Percentiles rank a stretch among this genome's conserved stretches.
These are phyloP conservation scores for Rhodomyrtus psidioides DNA, from an alignment of 441 rosid species.

Conservation along the genomic window DNA sequence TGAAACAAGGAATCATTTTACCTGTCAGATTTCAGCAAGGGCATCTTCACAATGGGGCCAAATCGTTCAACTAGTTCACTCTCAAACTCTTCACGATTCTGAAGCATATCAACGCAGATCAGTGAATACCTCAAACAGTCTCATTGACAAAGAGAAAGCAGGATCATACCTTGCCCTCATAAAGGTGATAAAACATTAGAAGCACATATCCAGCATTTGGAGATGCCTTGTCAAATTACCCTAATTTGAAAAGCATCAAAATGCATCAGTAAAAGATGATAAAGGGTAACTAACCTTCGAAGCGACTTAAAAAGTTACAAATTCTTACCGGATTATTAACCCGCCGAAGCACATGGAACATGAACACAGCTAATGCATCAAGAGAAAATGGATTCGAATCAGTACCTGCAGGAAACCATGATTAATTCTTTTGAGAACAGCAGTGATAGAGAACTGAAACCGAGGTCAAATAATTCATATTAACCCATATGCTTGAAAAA, in stretches of 20 bases:
- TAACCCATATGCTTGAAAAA: not conserved
- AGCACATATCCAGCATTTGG: constrained; percentile 92
- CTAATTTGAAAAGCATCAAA: constrained; percentile 30
- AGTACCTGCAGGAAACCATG: constrained; percentile 43
- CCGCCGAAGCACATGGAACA: constrained; percentile 85
- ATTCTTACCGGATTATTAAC: constrained; percentile 74
- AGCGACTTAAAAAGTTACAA: not conserved
- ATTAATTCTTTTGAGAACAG: not conserved
- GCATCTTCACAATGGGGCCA: constrained; percentile 86
- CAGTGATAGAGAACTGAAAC: not conserved
- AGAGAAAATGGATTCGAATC: constrained; percentile 85
- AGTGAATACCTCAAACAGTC: not conserved
- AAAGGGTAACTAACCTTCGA: not conserved
- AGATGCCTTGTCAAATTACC: constrained; percentile 88
- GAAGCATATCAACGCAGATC: constrained; percentile 11
- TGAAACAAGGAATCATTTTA: constrained; percentile 10
- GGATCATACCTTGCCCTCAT: constrained; percentile 85
- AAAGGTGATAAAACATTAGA: constrained; percentile 92
- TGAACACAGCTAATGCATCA: constrained; percentile 87
- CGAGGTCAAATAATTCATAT: not conserved
- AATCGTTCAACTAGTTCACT: constrained; percentile 84
- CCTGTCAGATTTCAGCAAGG: constrained; percentile 81
- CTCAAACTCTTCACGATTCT: constrained; percentile 83
- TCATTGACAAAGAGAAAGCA: not conserved
- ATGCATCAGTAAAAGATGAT: not conserved